Evolutionary conservation across 2,329 filamentous ascomycete species (phyloP).

Genomic region (Zalaria obscura): DNA sequence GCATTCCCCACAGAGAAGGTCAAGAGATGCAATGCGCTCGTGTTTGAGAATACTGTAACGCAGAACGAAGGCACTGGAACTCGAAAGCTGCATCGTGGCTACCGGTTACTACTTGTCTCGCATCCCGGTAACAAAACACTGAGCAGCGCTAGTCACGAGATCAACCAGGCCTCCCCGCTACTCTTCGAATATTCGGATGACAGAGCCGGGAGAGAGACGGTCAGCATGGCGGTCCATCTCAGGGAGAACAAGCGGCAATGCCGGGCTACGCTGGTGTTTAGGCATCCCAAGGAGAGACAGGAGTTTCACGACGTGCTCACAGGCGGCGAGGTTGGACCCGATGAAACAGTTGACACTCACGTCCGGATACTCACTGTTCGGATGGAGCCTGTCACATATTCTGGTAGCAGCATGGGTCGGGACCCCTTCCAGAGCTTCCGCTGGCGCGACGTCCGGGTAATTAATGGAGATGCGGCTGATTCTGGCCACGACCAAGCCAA

Average conservation of each 20-base stretch:
- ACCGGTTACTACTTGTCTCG: constrained; percentile 64
- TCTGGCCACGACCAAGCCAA: constrained; percentile 43
- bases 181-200: constrained; percentile 58
- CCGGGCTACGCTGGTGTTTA: constrained; percentile 64
- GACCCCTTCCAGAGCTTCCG: constrained; percentile 26
- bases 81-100: constrained; percentile 63
- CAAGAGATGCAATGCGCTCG: constrained; percentile 52
- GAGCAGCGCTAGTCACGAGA: constrained; percentile 58
- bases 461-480: constrained; percentile 52
- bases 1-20: constrained; percentile 65
- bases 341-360: constrained; percentile 59
- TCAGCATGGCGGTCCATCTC: constrained; percentile 57
- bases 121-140: constrained; percentile 64
- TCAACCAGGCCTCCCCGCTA: constrained; percentile 52
- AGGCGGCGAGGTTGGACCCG: constrained; percentile 52
- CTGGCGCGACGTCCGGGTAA: constrained; percentile 56
- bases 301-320: constrained; percentile 59
- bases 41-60: constrained; percentile 60
- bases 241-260: constrained; percentile 52
- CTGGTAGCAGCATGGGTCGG: constrained; percentile 18
- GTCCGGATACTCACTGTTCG: constrained; percentile 51
- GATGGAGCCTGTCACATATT: constrained; percentile 41
- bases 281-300: constrained; percentile 53
- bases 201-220: constrained; percentile 46
- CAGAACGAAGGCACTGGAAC: constrained; percentile 59